These are phyloP conservation scores for Paracamarosporium sp. DNA, from an alignment of 2,329 filamentous ascomycete genomes.

Conservation along the genomic window DNA sequence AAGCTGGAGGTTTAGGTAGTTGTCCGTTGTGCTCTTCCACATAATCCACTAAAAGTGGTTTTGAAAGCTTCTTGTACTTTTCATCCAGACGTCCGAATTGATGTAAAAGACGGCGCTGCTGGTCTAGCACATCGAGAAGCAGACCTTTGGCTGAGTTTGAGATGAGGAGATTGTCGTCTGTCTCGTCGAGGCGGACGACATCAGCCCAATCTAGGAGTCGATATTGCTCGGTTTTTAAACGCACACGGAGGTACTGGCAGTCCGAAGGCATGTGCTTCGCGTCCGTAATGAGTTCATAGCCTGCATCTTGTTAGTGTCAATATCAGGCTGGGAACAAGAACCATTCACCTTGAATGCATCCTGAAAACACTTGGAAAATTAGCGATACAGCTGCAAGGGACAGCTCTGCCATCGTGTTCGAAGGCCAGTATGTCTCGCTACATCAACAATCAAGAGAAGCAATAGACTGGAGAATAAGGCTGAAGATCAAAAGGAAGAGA, in stretches of 20 bases:
- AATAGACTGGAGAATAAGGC: not conserved
- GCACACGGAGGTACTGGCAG: conserved; percentile 43
- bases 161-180: conserved; percentile 39
- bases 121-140: conserved; percentile 43
- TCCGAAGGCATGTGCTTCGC: conserved; percentile 40
- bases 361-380: conserved; percentile 46
- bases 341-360: conserved; percentile 43
- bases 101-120: conserved; percentile 39
- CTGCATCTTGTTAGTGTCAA: conserved; percentile 18
- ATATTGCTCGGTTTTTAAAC: conserved; percentile 47
- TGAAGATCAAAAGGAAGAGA: not conserved
- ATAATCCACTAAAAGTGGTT: conserved; percentile 37
- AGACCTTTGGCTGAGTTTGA: conserved; percentile 41
- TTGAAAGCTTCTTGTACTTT: conserved; percentile 35
- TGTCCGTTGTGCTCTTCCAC: conserved; percentile 19
- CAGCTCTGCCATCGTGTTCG: conserved; percentile 27
- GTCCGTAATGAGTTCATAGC: conserved; percentile 47
- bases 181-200: conserved; percentile 39
- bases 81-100: conserved; percentile 41
- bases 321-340: not conserved
- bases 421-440: not conserved
- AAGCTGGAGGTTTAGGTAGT: conserved; percentile 20
- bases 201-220: conserved; percentile 48
- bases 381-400: conserved; percentile 37
- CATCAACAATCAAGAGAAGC: not conserved